Conservation (phyloP, 495 filamentous ascomycete genomes). For the Penicillium tannophilum region DNA sequence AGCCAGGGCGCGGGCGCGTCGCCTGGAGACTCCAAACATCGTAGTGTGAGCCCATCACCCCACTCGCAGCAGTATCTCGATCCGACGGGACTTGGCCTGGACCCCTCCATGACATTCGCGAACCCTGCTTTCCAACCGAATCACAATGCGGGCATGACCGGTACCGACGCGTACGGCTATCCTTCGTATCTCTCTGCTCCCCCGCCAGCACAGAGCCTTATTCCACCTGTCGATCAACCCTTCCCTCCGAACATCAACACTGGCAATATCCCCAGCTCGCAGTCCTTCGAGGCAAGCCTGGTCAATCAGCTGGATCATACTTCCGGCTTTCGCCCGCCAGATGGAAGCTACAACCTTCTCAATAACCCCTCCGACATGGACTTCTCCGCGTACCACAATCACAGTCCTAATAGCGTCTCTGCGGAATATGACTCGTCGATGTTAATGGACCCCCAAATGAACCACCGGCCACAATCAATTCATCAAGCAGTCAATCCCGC, state of each 20-base stretch:
- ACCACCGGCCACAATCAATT: slow-evolving; percentile 38
- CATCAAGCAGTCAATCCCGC: slow-evolving; percentile 61
- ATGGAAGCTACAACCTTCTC: slow-evolving; percentile 45
- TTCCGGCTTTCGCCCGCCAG: slow-evolving; percentile 24
- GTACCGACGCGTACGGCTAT: slow-evolving; percentile 37
- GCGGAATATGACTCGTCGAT: slow-evolving; percentile 42
- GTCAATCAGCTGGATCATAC: slow-evolving; percentile 39
- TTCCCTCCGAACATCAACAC: slow-evolving; percentile 31
- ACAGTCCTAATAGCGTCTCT: slow-evolving; percentile 35
- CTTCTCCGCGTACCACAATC: slow-evolving; percentile 43
- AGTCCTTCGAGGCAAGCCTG: slow-evolving; percentile 42
- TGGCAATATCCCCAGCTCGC: slow-evolving; percentile 38
- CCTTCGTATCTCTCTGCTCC: slow-evolving; percentile 33
- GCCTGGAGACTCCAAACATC: slow-evolving; percentile 33
- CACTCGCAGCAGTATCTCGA: slow-evolving; percentile 44
- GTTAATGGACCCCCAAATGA: slow-evolving; percentile 51
- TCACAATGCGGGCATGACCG: slow-evolving; percentile 23
- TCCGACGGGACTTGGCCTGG: slow-evolving; percentile 37
- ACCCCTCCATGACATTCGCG: slow-evolving; percentile 40
- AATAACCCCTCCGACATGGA: slow-evolving; percentile 41
- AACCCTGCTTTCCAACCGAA: slow-evolving; percentile 28
- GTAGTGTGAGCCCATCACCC: slow-evolving; percentile 46
- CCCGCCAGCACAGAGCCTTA: slow-evolving; percentile 29
- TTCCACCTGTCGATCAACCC: slow-evolving; percentile 31
- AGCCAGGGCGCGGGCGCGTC: slow-evolving; percentile 33